Evolutionary conservation across 2,329 filamentous ascomycete genomes (phyloP), one percentile per base, ranked within the genome.

Genomic region (Neurospora sp.): DNA sequence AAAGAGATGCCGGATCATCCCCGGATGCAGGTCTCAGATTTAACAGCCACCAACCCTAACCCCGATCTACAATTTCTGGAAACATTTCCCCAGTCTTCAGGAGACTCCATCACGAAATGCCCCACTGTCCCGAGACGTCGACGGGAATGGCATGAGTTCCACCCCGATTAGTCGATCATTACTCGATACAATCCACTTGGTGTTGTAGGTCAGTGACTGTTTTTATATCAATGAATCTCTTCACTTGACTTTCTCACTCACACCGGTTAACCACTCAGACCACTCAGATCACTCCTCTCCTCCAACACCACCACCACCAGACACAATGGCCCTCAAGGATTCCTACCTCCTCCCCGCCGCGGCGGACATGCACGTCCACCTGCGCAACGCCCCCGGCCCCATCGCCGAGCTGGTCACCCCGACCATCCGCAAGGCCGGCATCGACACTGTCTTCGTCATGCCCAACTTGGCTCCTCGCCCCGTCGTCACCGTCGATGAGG

Each of bases 321-420:
- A 70, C 15, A 74, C 71, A 66, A 79, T 79, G 78, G 71, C 75
- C 69, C 75, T 80, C 65, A 73, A 76, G 68, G 75, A 78, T 71
- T 76, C 72, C 40, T 76, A 78, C 62, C 84, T 88, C 81, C 83
- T 91, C 75, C 87, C 88, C 67, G 84, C 89, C 28, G 83, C 88
- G 72, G 89, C 89, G 68, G 89, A 91, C 79, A 87, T 91, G 80
- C 88, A 90, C 75, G 90, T 92, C 75, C 90, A 92, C 79, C 82
- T 92, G 74, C 87, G 90, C 38, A 87, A 92, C 78, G 90, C 74
- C n/a, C 74, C 74, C 15, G 74, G 86, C 23, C 82, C 85, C 70
- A 86, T 89, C 83, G 88, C 90, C 85, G 82, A 88, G 71, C 76
- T 84, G 40, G 85, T 86, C 28, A 81, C 81, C 65, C 84, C 84